Base-by-base conservation (phyloP, 1,284 basidiomycete species). In the Athelia sp. region DNA sequence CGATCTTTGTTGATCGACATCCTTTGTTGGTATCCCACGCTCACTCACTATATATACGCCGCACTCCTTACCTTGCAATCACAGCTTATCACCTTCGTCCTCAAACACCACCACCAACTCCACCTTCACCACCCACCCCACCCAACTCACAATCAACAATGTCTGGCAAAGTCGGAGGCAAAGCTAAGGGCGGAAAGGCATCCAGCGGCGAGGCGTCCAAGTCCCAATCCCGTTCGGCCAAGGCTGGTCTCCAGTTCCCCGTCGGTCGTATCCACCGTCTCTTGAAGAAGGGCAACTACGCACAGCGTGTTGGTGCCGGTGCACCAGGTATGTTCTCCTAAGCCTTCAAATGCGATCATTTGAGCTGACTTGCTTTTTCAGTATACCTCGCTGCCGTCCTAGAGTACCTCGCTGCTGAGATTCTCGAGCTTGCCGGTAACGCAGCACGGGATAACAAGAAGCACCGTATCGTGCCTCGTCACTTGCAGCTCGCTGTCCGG, bases 261-360 rank as follows among this genome's bases (percentile, higher is more conserved):
- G 90, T 93, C 67, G 90, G 90, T 79, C 90, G 90, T 87, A 87
- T 93, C 67, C 90, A 93, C 74, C 86, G 90, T 82, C 84, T 90
- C 56, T 71, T 93, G 58, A 90, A 91, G 81, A 84, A 82, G 72
- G 90, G 90, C 58, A 91, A 92, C 80, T 92, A 92, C 68, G 87
- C 86, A 43, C 82, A 86, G 64, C 84, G 86, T 65, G 78, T 89
- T 54, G 86, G 87, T 72, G 84, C 83, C 57, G 85, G 85, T 67
- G 85, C 89, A 64, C 88, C 82, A 63, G 88, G 82, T 87, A 64
- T 60, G 81, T 60, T 8, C n/a, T n/a, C n/a, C n/a, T n/a, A n/a
- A 23, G 9, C 10, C 10, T 15, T 29, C 38, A n/a, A n/a, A n/a
- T 43, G 44, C 50, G 36, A 40, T 40, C 19, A n/a, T n/a, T n/a